Conservation (phyloP, 345 rosid genomes). For the Microcos paniculata region DNA sequence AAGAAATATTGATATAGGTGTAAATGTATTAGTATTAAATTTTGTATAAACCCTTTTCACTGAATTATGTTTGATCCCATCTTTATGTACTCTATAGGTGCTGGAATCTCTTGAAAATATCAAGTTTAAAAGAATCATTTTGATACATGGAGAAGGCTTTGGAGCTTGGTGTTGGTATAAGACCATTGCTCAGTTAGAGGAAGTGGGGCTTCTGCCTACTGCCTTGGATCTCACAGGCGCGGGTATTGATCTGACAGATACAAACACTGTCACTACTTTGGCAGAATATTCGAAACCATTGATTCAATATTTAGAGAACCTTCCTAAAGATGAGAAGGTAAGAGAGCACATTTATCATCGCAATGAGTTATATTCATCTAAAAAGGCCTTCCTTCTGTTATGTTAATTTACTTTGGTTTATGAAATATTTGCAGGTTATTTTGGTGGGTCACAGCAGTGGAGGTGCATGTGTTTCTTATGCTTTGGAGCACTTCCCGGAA, state of each 20-base stretch:
- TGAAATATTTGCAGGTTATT: constrained; percentile 54
- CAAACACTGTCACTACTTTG: constrained; percentile 62
- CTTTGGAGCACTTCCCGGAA: constrained; percentile 70
- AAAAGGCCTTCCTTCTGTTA: background rate
- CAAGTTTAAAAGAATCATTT: constrained; percentile 53
- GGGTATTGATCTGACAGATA: constrained; percentile 74
- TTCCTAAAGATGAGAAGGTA: constrained; percentile 90
- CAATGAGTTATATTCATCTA: background rate
- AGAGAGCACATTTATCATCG: background rate
- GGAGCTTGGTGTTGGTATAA: constrained; percentile 99
- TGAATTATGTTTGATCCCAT: background rate
- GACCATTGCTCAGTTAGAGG: constrained; percentile 77
- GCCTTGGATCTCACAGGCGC: constrained; percentile 85
- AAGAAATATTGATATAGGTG: background rate
- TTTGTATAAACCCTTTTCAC: background rate
- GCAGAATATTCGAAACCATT: constrained; percentile 84
- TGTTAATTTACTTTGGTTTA: background rate
- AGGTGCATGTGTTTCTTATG: constrained; percentile 86
- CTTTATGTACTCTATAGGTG: constrained; percentile 40
- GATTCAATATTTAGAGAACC: constrained; percentile 54
- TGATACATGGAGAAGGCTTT: constrained; percentile 95
- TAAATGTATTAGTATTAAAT: background rate
- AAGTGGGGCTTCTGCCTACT: constrained; percentile 67
- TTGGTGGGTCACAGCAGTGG: constrained; percentile 91
- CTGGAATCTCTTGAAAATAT: constrained; percentile 66